These are phyloP conservation scores for Elsinoe perseae DNA, from an alignment of 2,329 filamentous ascomycete genomes.

Conservation along the genomic window DNA sequence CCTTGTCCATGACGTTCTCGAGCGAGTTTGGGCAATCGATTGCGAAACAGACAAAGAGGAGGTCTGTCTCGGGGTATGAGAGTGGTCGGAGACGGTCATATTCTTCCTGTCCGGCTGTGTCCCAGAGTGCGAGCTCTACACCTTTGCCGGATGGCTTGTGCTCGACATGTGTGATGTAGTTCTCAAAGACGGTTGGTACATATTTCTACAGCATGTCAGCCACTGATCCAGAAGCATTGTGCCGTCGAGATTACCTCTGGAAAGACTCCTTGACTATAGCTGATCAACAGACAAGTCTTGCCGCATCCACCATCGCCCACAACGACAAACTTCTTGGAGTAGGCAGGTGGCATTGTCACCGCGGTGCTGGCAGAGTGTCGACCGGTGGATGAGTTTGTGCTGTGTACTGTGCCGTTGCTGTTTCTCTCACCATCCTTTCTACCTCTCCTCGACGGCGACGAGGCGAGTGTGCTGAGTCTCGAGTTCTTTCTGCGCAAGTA, in stretches of 20 bases:
- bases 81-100: constrained; percentile 93
- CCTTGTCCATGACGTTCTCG: constrained; percentile 98
- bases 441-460: constrained; percentile 36
- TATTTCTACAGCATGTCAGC: constrained; percentile 67
- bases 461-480: constrained; percentile 31
- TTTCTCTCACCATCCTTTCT: constrained; percentile 53
- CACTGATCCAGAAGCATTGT: neutral
- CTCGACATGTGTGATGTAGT: constrained; percentile 96
- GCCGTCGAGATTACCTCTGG: constrained; percentile 64
- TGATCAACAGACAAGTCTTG: constrained; percentile 97
- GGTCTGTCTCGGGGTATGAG: constrained; percentile 94
- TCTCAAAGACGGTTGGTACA: constrained; percentile 97
- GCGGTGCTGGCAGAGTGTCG: constrained; percentile 73
- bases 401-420: constrained; percentile 87
- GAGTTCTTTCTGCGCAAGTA: constrained; percentile 52
- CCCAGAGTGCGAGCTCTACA: constrained; percentile 94
- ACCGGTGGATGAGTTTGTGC: constrained; percentile 56
- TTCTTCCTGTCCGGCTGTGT: constrained; percentile 96
- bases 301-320: constrained; percentile 97
- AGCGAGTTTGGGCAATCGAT: constrained; percentile 98
- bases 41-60: constrained; percentile 97
- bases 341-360: constrained; percentile 81
- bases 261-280: constrained; percentile 97
- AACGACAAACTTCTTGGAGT: constrained; percentile 98
- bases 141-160: constrained; percentile 85